Evolutionary conservation across 1,284 basidiomycete species (phyloP).

Genomic region (Malassezia arunalokei): DNA sequence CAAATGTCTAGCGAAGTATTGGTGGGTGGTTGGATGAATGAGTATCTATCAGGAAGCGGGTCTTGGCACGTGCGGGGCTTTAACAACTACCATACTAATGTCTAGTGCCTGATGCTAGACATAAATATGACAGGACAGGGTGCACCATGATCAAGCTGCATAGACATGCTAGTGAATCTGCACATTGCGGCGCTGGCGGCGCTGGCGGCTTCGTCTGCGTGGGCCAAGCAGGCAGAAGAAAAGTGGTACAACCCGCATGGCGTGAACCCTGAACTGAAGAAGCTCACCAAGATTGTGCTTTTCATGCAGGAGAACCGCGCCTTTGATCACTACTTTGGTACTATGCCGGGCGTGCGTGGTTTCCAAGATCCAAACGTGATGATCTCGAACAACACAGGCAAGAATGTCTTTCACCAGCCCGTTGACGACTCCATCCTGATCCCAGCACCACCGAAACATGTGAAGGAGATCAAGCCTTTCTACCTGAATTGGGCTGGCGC

Average conservation of each 20-base stretch:
- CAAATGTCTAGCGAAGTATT: too few species aligned
- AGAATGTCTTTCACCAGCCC: constrained; percentile 21
- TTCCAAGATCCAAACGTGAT: constrained; percentile 35
- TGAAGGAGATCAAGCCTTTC: constrained; percentile 23
- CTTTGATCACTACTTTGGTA: constrained; percentile 38
- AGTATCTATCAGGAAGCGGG: too few species aligned
- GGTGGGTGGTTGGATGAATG: too few species aligned
- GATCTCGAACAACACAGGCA: constrained; percentile 23
- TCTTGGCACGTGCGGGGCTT: too few species aligned
- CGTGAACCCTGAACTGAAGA: neutral
- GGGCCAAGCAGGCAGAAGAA: too few species aligned
- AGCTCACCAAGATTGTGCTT: constrained; percentile 17
- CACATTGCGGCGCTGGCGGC: too few species aligned
- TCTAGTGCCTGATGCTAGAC: too few species aligned
- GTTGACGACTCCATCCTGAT: neutral
- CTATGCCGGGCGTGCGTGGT: constrained; percentile 30
- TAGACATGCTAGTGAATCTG: too few species aligned
- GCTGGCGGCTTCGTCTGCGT: too few species aligned
- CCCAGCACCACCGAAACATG: constrained; percentile 6
- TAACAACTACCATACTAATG: too few species aligned
- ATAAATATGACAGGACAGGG: too few species aligned
- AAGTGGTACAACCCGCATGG: neutral
- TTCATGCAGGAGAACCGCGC: constrained; percentile 39
- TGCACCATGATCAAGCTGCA: too few species aligned
- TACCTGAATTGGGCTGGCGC: constrained; percentile 32